Base-by-base conservation (phyloP, 2,329 filamentous ascomycete genomes). In the Colletotrichum godetiae region DNA sequence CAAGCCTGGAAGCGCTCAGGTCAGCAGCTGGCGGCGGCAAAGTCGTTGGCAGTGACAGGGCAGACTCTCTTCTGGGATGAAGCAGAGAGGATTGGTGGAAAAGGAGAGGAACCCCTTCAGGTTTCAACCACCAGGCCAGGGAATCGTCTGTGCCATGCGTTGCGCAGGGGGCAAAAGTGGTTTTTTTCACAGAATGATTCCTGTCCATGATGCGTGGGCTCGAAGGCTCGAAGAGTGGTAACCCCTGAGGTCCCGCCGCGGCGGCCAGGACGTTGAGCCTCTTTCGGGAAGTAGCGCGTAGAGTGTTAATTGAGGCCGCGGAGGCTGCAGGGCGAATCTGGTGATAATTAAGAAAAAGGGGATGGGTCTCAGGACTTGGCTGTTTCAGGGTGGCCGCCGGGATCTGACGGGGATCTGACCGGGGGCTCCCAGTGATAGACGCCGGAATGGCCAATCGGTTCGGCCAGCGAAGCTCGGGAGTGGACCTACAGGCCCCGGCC, bases 351-450 rank as follows among this genome's bases (percentile, higher is more conserved):
- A 72, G 58, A 68, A 66, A 46, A 71, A 70, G 68, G 67, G 71
- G 52, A 68, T 53, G 71, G 60, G 67, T 71, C 46, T 55, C 67
- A 70, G 67, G 71, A 73, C 56, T 70, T 70, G 56, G 71, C 67
- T 53, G 71, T 73, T 73, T 73, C 71, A 73, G 71, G 71, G 61
- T 73, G 71, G 49, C 46, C 60, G 35, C 67, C 67, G 71, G 71
- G 70, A 65, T 65, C 70, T 52, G 56, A 52, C 60, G 55, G 55
- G 55, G 70, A 29, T 27, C 67, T 53, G 63, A 64, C 68, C 56
- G 29, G 46, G 65, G 66, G 56, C 22, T 56, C 70, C 55, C 60
- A 55, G 60, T 35, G 3, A 15, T 13, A 56, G 35, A 62, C 29
- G 67, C 67, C 56, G 55, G n/a, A 2, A 24, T 37, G 10, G 15